Evolutionary conservation across 164 flowering plant species (phyloP).

Genomic region (Kingdonia uniflora): DNA sequence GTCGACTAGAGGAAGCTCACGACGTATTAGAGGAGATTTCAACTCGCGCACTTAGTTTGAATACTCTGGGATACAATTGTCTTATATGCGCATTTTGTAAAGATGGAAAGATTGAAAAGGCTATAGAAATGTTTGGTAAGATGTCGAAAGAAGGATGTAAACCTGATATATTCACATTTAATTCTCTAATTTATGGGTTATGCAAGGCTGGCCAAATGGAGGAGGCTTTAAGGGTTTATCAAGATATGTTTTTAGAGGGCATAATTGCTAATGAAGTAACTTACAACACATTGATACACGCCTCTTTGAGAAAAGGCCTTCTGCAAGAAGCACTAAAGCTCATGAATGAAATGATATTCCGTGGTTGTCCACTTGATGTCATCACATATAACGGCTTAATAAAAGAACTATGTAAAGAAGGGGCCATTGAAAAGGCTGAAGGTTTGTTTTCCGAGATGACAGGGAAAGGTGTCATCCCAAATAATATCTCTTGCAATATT

Average conservation of each 20-base stretch:
- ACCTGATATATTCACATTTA: neutral
- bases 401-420: neutral
- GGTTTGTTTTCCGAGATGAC: neutral
- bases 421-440: neutral
- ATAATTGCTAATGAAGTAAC: constrained; percentile 79
- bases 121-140: constrained; percentile 30
- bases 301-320: constrained; percentile 34
- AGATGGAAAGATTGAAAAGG: constrained; percentile 38
- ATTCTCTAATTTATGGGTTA: neutral
- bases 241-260: constrained; percentile 71
- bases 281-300: constrained; percentile 71
- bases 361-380: neutral
- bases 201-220: constrained; percentile 27
- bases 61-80: constrained; percentile 67
- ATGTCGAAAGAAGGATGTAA: neutral
- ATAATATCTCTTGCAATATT: neutral
- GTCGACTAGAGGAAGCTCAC: constrained; percentile 41
- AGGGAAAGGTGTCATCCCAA: neutral
- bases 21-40: constrained; percentile 45
- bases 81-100: constrained; percentile 60
- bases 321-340: neutral
- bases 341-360: neutral
- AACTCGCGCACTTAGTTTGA: constrained; percentile 38
- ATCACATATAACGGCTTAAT: neutral
- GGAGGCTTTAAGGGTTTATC: constrained; percentile 45